A percentile compares a stretch with the other conserved stretches of the same genome.
These are phyloP conservation scores for Myxozyma lipomycoides DNA, from an alignment of 805 yeast species.

Conservation along the genomic window DNA sequence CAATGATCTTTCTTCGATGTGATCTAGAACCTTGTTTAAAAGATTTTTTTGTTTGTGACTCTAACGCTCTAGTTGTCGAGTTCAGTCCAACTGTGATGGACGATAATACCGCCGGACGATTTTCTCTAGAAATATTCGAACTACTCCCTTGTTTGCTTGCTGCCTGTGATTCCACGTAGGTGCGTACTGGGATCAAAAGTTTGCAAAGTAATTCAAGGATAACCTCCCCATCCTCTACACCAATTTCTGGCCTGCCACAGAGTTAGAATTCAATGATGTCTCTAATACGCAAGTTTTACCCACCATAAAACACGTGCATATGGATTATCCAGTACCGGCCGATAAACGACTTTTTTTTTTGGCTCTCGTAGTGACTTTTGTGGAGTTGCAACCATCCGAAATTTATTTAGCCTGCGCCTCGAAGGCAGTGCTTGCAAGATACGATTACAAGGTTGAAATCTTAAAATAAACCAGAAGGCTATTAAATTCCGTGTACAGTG, in stretches of 20 bases:
- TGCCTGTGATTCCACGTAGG: too few species aligned
- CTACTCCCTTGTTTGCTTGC: too few species aligned
- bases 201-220: slow-evolving; percentile 17
- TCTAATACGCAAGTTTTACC: not conserved
- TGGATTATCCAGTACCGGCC: slow-evolving; percentile 33
- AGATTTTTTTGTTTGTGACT: slow-evolving; percentile 11
- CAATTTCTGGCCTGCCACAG: slow-evolving; percentile 16
- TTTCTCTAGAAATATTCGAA: too few species aligned
- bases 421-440: too few species aligned
- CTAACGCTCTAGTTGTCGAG: slow-evolving; percentile 20
- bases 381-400: too few species aligned
- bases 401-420: too few species aligned
- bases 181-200: slow-evolving; percentile 9
- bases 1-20: slow-evolving; percentile 4
- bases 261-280: not conserved
- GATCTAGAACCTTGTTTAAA: not conserved
- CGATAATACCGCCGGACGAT: slow-evolving; percentile 13
- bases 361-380: slow-evolving; percentile 3
- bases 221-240: slow-evolving; percentile 14
- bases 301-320: slow-evolving; percentile 24
- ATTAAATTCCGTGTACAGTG: too few species aligned
- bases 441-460: too few species aligned
- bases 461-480: too few species aligned
- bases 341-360: slow-evolving; percentile 28
- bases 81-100: slow-evolving; percentile 21